Conservation (phyloP, 176 grass and related monocot species). For the Tillandsia fasciculata region DNA sequence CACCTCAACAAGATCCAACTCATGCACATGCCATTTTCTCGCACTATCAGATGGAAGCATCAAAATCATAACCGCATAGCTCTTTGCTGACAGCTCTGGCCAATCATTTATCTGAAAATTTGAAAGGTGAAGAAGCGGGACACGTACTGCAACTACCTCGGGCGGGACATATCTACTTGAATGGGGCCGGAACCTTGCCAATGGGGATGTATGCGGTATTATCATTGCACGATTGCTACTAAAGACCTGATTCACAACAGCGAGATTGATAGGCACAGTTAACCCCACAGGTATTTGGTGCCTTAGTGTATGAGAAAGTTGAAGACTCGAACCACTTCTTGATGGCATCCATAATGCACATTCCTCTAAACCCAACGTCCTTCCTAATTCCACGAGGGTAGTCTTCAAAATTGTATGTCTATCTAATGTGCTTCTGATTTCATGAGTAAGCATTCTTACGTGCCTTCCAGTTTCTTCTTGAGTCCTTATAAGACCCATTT, state of each 20-base stretch:
- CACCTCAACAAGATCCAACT: conserved; percentile 40
- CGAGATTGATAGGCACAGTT: conserved; percentile 1
- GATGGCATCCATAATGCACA: conserved; percentile 22
- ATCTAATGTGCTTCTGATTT: conserved; percentile 17
- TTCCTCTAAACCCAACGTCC: conserved; percentile 14
- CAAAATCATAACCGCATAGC: conserved; percentile 40
- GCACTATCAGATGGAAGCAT: conserved; percentile 16
- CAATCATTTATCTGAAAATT: conserved; percentile 12
- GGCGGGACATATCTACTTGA: background rate
- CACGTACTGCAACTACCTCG: conserved; percentile 18
- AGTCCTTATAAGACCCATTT: conserved; percentile 19
- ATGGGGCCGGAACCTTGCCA: background rate
- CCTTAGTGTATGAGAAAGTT: conserved; percentile 10
- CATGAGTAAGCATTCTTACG: conserved; percentile 19
- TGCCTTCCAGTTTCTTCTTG: conserved; percentile 18
- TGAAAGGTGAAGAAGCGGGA: conserved; percentile 17
- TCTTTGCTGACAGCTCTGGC: conserved; percentile 4
- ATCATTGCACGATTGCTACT: background rate
- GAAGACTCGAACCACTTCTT: background rate
- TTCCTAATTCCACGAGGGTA: conserved; percentile 17
- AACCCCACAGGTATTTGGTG: background rate
- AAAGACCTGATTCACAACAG: background rate
- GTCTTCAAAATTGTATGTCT: conserved; percentile 22
- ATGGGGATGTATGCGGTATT: background rate
- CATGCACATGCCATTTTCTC: conserved; percentile 26